Percentiles rank a stretch among this genome's conserved stretches.
phyloP scores from a whole-genome alignment of 495 filamentous ascomycete species.

The Podospora pseudocomata region DNA sequence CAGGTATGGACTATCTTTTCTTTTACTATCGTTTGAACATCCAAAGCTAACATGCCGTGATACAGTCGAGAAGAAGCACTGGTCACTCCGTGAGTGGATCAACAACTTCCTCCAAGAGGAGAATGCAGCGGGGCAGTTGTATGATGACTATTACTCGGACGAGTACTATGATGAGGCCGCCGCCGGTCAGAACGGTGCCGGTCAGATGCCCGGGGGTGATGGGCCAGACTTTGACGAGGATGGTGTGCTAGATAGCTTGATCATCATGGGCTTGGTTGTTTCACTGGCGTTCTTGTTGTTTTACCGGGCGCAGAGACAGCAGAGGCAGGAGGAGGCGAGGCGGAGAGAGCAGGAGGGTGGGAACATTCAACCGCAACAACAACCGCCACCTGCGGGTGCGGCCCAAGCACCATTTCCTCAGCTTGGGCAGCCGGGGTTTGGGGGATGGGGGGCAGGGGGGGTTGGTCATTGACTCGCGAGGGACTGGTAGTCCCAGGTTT shows the following conservation, averaged over 20 bases:
- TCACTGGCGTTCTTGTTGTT: conserved; percentile 74
- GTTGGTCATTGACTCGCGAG: conserved; percentile 59
- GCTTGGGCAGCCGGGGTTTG: conserved; percentile 67
- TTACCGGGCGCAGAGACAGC: conserved; percentile 75
- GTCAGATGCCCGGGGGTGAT: conserved; percentile 52
- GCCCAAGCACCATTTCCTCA: conserved; percentile 53
- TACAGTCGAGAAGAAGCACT: conserved; percentile 53
- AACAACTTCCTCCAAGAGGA: conserved; percentile 77
- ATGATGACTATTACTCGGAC: conserved; percentile 55
- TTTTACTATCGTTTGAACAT: conserved; percentile 40
- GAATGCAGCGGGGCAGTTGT: conserved; percentile 46
- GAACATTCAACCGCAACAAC: background rate
- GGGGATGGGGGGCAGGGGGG: conserved; percentile 70
- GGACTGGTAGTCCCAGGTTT: background rate
- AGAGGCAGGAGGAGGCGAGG: conserved; percentile 55
- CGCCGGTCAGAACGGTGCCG: conserved; percentile 42
- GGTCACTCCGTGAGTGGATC: conserved; percentile 80
- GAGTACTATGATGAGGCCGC: conserved; percentile 29
- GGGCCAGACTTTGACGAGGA: conserved; percentile 55
- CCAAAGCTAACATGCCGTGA: conserved; percentile 51
- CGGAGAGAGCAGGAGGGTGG: conserved; percentile 34
- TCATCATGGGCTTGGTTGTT: conserved; percentile 75
- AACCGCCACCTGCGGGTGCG: conserved; percentile 9
- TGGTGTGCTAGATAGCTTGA: conserved; percentile 71
- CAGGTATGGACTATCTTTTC: conserved; percentile 53